Evolutionary conservation across 83 land plant species (phyloP).

Genomic region (Picea abies): DNA sequence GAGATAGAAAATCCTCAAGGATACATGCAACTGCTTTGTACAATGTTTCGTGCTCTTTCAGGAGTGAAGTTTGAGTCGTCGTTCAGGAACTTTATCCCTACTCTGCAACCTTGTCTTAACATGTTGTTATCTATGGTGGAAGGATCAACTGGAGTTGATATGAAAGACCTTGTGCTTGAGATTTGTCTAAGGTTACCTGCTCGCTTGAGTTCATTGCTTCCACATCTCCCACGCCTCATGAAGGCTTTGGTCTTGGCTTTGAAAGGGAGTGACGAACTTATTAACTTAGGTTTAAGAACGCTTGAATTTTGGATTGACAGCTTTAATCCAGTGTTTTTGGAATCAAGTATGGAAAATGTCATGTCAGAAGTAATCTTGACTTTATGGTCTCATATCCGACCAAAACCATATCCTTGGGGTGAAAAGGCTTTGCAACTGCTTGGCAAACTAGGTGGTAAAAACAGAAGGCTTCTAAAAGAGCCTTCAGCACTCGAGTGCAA

Average conservation of each 20-base stretch:
- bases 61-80: slow-evolving; percentile 91
- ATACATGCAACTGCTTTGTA: slow-evolving; percentile 92
- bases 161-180: slow-evolving; percentile 92
- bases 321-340: slow-evolving; percentile 98
- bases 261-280: slow-evolving; percentile 94
- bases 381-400: slow-evolving; percentile 96
- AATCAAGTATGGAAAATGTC: slow-evolving; percentile 98
- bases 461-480: slow-evolving; percentile 93
- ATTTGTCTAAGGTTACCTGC: slow-evolving; percentile 97
- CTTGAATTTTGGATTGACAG: slow-evolving; percentile 99
- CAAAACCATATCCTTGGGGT: slow-evolving; percentile 95
- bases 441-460: slow-evolving; percentile 97
- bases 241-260: slow-evolving; percentile 93
- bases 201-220: slow-evolving; percentile 93
- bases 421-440: slow-evolving; percentile 88
- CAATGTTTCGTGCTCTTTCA: slow-evolving; percentile 87
- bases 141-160: slow-evolving; percentile 94
- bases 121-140: slow-evolving; percentile 97
- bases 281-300: slow-evolving; percentile 83
- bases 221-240: slow-evolving; percentile 93
- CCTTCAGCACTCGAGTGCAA: slow-evolving; percentile 97
- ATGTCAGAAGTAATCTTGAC: slow-evolving; percentile 94
- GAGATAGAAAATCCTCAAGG: slow-evolving; percentile 98
- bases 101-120: slow-evolving; percentile 88
- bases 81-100: slow-evolving; percentile 81